These are phyloP conservation scores for Pestalotiopsis sp. DNA, from an alignment of 2,329 filamentous ascomycete species.

Conservation along the genomic window DNA sequence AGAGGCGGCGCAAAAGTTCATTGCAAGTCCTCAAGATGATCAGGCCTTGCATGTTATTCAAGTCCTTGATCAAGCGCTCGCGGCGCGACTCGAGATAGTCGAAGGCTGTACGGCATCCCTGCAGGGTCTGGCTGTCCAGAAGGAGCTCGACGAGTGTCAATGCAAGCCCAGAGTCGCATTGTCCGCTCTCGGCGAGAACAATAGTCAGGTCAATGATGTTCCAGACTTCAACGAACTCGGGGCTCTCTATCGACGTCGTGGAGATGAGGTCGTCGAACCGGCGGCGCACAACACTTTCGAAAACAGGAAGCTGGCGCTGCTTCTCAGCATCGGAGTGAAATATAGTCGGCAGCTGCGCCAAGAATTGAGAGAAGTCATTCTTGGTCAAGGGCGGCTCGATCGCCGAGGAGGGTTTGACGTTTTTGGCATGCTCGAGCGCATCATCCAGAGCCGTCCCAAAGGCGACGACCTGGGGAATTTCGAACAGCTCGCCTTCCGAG, in stretches of 20 bases:
- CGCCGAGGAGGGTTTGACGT: conserved; percentile 58
- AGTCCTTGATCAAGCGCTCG: conserved; percentile 80
- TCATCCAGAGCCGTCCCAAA: conserved; percentile 57
- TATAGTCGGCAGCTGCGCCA: conserved; percentile 44
- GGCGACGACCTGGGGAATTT: conserved; percentile 54
- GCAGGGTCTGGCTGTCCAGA: conserved; percentile 92
- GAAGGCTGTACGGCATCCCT: conserved; percentile 88
- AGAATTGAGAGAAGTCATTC: conserved; percentile 59
- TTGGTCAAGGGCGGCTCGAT: conserved; percentile 79
- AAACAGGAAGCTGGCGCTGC: conserved; percentile 65
- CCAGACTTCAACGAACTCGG: conserved; percentile 84
- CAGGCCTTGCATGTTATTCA: conserved; percentile 82
- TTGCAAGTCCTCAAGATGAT: conserved; percentile 94
- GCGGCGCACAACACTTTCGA: conserved; percentile 83
- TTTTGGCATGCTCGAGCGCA: conserved; percentile 61
- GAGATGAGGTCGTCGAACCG: conserved; percentile 79
- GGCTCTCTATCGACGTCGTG: conserved; percentile 73
- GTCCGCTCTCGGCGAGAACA: conserved; percentile 80
- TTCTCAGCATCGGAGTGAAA: conserved; percentile 43
- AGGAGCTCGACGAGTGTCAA: conserved; percentile 95
- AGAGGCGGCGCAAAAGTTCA: conserved; percentile 88
- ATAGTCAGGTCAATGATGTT: conserved; percentile 92
- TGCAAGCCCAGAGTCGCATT: conserved; percentile 76
- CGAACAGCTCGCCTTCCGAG: conserved; percentile 45
- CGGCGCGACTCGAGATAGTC: conserved; percentile 93